Conservation (phyloP, 1,139 yeast species). For the Suhomyces guaymorum region DNA sequence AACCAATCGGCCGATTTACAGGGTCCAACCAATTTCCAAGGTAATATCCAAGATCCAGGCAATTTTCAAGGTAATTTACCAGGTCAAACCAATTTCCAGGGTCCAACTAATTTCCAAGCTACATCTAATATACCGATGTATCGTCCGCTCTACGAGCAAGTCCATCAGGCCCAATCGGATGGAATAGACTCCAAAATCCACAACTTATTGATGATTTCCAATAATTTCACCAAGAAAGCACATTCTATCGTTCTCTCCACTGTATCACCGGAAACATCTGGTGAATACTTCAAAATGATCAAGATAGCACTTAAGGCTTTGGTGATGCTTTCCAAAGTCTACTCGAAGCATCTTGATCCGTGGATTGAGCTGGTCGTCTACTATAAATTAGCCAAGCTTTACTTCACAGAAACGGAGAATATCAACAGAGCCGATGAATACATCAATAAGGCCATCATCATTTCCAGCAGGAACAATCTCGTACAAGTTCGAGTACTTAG, state of each 20-base stretch:
- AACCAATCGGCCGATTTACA: background rate
- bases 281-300: conserved; percentile 37
- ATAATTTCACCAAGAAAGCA: conserved; percentile 28
- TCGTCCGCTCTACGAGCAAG: conserved; percentile 1
- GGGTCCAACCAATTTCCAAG: too few relatives aligned
- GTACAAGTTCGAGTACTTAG: conserved; percentile 24
- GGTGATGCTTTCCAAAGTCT: conserved; percentile 30
- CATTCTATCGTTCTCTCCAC: conserved; percentile 21
- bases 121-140: conserved; percentile 2
- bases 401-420: conserved; percentile 43
- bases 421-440: conserved; percentile 41
- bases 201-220: conserved; percentile 22
- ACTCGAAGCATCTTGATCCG: conserved; percentile 29
- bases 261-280: conserved; percentile 19
- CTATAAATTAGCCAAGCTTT: conserved; percentile 37
- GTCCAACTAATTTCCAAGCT: background rate
- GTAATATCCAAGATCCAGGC: too few relatives aligned
- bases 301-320: conserved; percentile 42
- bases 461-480: conserved; percentile 34
- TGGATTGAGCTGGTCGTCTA: conserved; percentile 32
- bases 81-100: background rate
- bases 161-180: background rate
- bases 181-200: conserved; percentile 8
- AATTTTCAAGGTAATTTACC: too few relatives aligned
- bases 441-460: conserved; percentile 36